These are phyloP conservation scores for Mucuna pruriens DNA, from an alignment of 306 rosid species.

Conservation along the genomic window DNA sequence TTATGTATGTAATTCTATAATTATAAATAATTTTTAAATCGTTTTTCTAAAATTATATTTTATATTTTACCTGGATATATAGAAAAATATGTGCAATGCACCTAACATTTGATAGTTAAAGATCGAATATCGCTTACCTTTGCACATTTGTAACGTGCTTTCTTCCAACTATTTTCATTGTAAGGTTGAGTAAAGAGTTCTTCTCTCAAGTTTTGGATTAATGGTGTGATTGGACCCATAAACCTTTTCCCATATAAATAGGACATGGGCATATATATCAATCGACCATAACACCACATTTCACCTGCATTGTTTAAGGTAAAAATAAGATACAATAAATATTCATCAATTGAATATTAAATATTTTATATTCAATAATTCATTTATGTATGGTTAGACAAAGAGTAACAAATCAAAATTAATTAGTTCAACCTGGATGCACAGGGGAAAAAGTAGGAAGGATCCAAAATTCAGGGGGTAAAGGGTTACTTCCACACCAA, in stretches of 20 bases:
- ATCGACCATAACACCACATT: slow-evolving; percentile 72
- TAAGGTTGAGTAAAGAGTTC: slow-evolving; percentile 58
- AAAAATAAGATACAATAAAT: neutral
- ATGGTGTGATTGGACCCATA: slow-evolving; percentile 68
- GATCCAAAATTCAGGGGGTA: slow-evolving; percentile 76
- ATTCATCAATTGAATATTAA: too few relatives aligned
- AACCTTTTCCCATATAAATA: slow-evolving; percentile 35
- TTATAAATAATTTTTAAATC: too few relatives aligned
- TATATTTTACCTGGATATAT: too few relatives aligned
- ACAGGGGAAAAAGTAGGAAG: slow-evolving; percentile 68
- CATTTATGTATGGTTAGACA: too few relatives aligned
- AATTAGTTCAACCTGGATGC: slow-evolving; percentile 50
- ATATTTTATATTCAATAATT: too few relatives aligned
- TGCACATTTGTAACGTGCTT: slow-evolving; percentile 43
- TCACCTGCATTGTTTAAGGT: slow-evolving; percentile 49
- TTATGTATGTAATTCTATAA: too few relatives aligned
- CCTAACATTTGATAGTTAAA: too few relatives aligned
- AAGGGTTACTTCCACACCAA: slow-evolving; percentile 65
- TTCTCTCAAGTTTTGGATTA: slow-evolving; percentile 52
- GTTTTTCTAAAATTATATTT: too few relatives aligned
- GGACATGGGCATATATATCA: slow-evolving; percentile 68
- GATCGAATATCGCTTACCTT: slow-evolving; percentile 23
- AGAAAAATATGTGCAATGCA: too few relatives aligned
- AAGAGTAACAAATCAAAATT: too few relatives aligned
- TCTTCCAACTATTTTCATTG: slow-evolving; percentile 30